Base-by-base conservation (phyloP, 257 asterid genomes). In the Leonotis leonurus region DNA sequence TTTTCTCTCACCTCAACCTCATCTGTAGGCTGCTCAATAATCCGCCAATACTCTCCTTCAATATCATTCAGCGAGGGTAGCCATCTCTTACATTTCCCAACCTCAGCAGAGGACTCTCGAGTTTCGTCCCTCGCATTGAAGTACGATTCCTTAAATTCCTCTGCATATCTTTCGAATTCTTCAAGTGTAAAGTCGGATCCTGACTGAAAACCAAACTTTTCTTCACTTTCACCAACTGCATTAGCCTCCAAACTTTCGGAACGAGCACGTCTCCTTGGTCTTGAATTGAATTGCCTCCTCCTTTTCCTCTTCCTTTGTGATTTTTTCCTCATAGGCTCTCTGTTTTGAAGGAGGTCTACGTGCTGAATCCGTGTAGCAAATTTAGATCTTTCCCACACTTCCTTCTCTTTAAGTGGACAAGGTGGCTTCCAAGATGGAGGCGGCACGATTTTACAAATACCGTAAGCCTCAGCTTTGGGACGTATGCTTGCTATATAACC, bases 11-110 rank as follows among this genome's bases (percentile, higher is more conserved):
- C 96, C 96, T 83, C 94, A 62, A 85, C 89, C 61, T 83, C 95
- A 55, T 88, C 95, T 0, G 91, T 83, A 25, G 91, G 87, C 70
- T 83, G 79, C 86, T 88, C 95, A 53, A 88, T 79, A 46, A 88
- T 88, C 68, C 96, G 73, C 96, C 96, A 88, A 63, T 83, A 88
- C 84, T 88, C 96, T 24, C 94, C 96, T 77, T 88, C 96, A 45
- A 85, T 83, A 13, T 78, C 88, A 58, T 80, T 81, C 48, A 88
- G 72, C 2, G 90, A 80, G 37, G 93, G 93, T 29, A 53, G 21
- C 77, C 75, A 70, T 58, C 36, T 74, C 75, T 60, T 76, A 46
- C 66, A 63, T 30, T 64, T 52, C 45, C 49, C 70, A 49, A 32
- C 26, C 73, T 52, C 78, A 16, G 36, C 58, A 10, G 5, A 24